These are phyloP conservation scores for Fusarium acutatum DNA, from an alignment of 2,329 filamentous ascomycete species.

Conservation along the genomic window DNA sequence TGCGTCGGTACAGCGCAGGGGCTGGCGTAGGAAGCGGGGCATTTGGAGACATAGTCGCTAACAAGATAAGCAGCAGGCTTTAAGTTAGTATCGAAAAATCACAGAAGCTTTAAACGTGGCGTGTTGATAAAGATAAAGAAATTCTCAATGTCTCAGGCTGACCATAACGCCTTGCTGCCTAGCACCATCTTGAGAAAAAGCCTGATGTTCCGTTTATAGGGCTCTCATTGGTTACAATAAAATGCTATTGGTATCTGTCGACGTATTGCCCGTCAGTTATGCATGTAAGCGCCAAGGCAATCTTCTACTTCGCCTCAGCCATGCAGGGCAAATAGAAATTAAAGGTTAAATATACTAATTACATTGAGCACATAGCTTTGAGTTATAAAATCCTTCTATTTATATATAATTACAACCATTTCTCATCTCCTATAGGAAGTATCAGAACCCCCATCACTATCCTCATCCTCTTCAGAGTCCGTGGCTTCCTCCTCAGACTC, in stretches of 20 bases:
- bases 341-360: background rate
- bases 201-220: background rate
- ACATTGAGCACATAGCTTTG: background rate
- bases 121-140: background rate
- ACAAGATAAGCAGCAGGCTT: background rate
- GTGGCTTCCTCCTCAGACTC: background rate
- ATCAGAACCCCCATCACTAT: background rate
- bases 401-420: background rate
- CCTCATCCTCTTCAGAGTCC: background rate
- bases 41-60: background rate
- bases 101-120: background rate
- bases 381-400: background rate
- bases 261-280: background rate
- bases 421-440: background rate
- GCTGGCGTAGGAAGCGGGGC: accelerated
- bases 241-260: background rate
- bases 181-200: background rate
- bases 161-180: background rate
- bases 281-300: background rate
- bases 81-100: background rate
- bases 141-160: accelerated
- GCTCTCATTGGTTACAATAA: background rate
- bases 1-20: accelerated
- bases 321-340: background rate
- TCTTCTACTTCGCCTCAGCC: background rate